Percentiles rank a stretch among this genome's conserved stretches.
Evolutionary conservation across 2,329 filamentous ascomycete genomes (phyloP).

Genomic region (Hysterium pulicare): DNA sequence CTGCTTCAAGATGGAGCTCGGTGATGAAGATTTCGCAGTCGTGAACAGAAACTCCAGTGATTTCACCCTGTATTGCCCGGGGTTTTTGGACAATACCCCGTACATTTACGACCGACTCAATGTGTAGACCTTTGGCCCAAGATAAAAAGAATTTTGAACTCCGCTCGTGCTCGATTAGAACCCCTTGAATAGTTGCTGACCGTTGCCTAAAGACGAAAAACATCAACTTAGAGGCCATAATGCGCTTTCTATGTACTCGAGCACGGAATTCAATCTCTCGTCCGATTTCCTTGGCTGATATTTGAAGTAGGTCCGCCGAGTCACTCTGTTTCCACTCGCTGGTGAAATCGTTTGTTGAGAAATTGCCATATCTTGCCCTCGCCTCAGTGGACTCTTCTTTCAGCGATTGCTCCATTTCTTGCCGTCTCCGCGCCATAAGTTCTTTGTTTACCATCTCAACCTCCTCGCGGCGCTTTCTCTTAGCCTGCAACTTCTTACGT

Average conservation of each 20-base stretch:
- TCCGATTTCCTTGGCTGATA: slow-evolving; percentile 53
- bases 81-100: slow-evolving; percentile 70
- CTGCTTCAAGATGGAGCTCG: slow-evolving; percentile 65
- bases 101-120: slow-evolving; percentile 75
- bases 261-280: slow-evolving; percentile 65
- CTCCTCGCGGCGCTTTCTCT: slow-evolving; percentile 44
- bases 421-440: slow-evolving; percentile 45
- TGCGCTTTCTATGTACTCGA: slow-evolving; percentile 73
- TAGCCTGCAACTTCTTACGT: slow-evolving; percentile 43
- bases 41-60: slow-evolving; percentile 73
- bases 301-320: slow-evolving; percentile 50
- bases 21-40: slow-evolving; percentile 72
- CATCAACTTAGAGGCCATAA: slow-evolving; percentile 76
- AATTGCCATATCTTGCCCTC: slow-evolving; percentile 55
- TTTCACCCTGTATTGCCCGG: slow-evolving; percentile 60
- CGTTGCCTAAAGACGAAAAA: slow-evolving; percentile 86
- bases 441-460: slow-evolving; percentile 44
- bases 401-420: slow-evolving; percentile 47
- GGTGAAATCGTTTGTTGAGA: slow-evolving; percentile 58
- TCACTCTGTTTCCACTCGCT: slow-evolving; percentile 47
- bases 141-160: slow-evolving; percentile 74
- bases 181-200: slow-evolving; percentile 78
- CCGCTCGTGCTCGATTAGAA: slow-evolving; percentile 62
- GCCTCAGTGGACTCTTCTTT: slow-evolving; percentile 57
- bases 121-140: slow-evolving; percentile 79